A percentile compares a stretch with the other conserved stretches of the same genome.
Conservation (phyloP, 2,329 filamentous ascomycete genomes). For the Hymenotorrendiella dingleyae region DNA sequence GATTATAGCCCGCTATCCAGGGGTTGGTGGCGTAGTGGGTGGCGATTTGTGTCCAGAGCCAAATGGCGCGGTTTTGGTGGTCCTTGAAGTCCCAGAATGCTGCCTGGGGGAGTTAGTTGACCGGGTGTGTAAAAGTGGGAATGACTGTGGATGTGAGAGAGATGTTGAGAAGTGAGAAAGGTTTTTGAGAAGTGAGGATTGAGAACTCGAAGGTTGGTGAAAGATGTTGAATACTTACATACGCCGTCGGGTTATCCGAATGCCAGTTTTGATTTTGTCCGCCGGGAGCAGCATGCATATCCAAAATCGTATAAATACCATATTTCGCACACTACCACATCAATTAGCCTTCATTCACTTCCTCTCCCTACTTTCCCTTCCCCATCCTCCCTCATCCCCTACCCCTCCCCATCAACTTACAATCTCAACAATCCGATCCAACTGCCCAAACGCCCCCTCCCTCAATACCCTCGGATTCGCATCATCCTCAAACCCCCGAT, state of each 20-base stretch:
- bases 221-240: no score
- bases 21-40: constrained; percentile 38
- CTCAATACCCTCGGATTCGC: constrained; percentile 44
- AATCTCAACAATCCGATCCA: constrained; percentile 43
- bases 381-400: no score
- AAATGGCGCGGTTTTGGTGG: constrained; percentile 39
- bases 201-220: no score
- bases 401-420: constrained; percentile 30
- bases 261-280: constrained; percentile 46
- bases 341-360: no score
- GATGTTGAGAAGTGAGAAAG: no score
- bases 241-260: constrained; percentile 35
- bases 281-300: constrained; percentile 40
- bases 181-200: no score
- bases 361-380: no score
- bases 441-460: constrained; percentile 40
- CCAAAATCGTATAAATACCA: constrained; percentile 41
- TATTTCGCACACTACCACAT: no score
- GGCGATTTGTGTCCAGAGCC: constrained; percentile 39
- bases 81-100: constrained; percentile 43
- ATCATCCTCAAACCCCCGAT: constrained; percentile 50
- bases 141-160: no score
- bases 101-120: no score
- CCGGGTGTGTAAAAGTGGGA: no score
- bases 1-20: constrained; percentile 29